A percentile compares a stretch with the other conserved stretches of the same genome.
These are phyloP conservation scores for Aspergillus sp. DNA, from an alignment of 2,329 filamentous ascomycete species.

Conservation along the genomic window DNA sequence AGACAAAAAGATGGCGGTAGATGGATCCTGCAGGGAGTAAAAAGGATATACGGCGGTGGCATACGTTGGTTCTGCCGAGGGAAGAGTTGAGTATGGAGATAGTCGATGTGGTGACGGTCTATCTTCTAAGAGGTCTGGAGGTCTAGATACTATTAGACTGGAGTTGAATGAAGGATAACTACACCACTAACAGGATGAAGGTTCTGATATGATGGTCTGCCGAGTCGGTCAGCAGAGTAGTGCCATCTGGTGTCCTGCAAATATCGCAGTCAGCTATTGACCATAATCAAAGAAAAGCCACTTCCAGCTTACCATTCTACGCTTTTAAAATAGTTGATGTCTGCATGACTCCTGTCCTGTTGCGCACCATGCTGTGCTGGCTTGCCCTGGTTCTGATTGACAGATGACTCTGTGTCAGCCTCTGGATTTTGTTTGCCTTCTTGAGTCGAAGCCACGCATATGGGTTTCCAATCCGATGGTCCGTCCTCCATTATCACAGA, in stretches of 20 bases:
- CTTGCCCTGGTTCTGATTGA: neutral
- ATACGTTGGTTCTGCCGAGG: slow-evolving; percentile 48
- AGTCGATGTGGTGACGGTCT: slow-evolving; percentile 32
- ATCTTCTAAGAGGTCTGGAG: slow-evolving; percentile 44
- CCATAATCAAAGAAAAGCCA: neutral
- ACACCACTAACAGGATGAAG: slow-evolving; percentile 46
- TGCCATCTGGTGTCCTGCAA: slow-evolving; percentile 51
- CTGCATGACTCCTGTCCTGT: neutral
- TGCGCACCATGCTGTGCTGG: no score
- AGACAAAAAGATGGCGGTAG: slow-evolving; percentile 47
- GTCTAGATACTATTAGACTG: slow-evolving; percentile 25
- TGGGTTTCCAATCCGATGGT: slow-evolving; percentile 8
- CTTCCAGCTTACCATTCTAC: slow-evolving; percentile 37
- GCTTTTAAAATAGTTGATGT: slow-evolving; percentile 40
- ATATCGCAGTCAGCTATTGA: slow-evolving; percentile 1
- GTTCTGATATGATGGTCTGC: slow-evolving; percentile 48
- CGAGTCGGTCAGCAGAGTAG: slow-evolving; percentile 51
- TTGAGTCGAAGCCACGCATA: slow-evolving; percentile 24
- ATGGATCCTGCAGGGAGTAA: slow-evolving; percentile 49
- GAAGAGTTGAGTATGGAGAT: slow-evolving; percentile 42
- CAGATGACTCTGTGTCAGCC: neutral
- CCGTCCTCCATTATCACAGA: slow-evolving; percentile 7
- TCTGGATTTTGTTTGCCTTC: neutral
- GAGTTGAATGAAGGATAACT: neutral
- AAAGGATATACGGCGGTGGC: slow-evolving; percentile 51